Percentiles rank a stretch among this genome's conserved stretches.
phyloP scores from a whole-genome alignment of 768 basidiomycete genomes.

The Boletus tomentosulus region DNA sequence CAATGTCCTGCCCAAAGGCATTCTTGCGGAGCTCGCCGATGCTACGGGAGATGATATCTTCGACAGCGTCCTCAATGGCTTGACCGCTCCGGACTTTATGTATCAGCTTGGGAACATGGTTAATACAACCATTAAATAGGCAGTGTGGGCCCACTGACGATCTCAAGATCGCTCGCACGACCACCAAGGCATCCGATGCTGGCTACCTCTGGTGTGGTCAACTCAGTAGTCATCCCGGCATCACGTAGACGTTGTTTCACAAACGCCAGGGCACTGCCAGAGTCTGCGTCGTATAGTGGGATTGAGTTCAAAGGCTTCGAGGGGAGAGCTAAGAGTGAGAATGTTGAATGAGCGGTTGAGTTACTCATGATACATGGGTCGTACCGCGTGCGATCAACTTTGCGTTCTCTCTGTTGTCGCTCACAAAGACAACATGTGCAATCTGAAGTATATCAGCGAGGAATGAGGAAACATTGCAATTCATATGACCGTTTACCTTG shows the following conservation, averaged over 20 bases:
- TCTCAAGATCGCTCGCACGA: conserved; percentile 84
- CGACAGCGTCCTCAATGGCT: conserved; percentile 73
- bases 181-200: conserved; percentile 81
- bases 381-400: conserved; percentile 81
- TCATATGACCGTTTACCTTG: conserved; percentile 43
- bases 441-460: conserved; percentile 43
- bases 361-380: not conserved
- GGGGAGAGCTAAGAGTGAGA: conserved; percentile 57
- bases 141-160: conserved; percentile 42
- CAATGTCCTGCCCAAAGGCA: conserved; percentile 88
- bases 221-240: conserved; percentile 45
- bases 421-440: conserved; percentile 88
- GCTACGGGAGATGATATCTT: conserved; percentile 80
- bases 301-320: conserved; percentile 79
- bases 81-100: conserved; percentile 80
- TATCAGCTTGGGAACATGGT: conserved; percentile 51
- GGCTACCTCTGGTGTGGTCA: conserved; percentile 52
- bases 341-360: not conserved
- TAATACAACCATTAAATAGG: not conserved
- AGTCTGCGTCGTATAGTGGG: conserved; percentile 81
- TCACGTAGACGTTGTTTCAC: conserved; percentile 75
- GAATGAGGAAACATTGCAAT: not conserved
- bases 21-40: conserved; percentile 84
- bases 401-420: conserved; percentile 84
- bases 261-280: conserved; percentile 71